Percentiles rank a stretch among this genome's conserved stretches.
phyloP scores from a whole-genome alignment of 2,329 filamentous ascomycete species.

The Exophiala xenobiotica region DNA sequence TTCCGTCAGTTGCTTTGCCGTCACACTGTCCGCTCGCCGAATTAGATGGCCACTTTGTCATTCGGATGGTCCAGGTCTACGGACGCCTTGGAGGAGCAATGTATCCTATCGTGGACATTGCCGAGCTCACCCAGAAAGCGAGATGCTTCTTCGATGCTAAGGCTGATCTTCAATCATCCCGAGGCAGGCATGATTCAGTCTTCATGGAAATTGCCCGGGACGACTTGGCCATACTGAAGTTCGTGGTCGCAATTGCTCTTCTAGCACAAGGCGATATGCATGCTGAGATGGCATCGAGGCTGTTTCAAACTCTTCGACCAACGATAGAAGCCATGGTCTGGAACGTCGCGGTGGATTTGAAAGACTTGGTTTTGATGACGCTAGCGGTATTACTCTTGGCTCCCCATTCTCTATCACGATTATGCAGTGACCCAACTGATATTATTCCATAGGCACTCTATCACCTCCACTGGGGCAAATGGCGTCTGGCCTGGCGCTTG shows the following conservation, averaged over 20 bases:
- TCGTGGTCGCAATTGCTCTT: slow-evolving; percentile 5
- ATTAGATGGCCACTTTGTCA: neutral
- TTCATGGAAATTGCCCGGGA: neutral
- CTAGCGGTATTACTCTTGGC: slow-evolving; percentile 3
- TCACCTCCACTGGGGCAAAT: slow-evolving; percentile 8
- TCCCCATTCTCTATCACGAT: neutral
- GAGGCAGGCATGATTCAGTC: neutral
- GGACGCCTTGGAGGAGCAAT: neutral
- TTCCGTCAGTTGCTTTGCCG: no score
- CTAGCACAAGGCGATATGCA: slow-evolving; percentile 8
- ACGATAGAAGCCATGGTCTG: slow-evolving; percentile 9
- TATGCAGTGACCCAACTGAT: no score
- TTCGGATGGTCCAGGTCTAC: neutral
- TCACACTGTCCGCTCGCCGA: neutral
- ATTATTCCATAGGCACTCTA: slow-evolving; percentile 2
- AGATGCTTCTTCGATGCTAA: neutral
- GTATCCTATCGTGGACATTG: neutral
- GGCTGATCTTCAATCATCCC: neutral
- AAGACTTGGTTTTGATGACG: slow-evolving; percentile 5
- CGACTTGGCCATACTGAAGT: slow-evolving; percentile 9
- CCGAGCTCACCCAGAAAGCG: neutral
- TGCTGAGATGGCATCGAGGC: slow-evolving; percentile 1
- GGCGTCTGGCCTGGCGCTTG: slow-evolving; percentile 14
- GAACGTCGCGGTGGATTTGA: slow-evolving; percentile 5
- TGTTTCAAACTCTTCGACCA: slow-evolving; percentile 4